phyloP scores from a whole-genome alignment of 1,284 basidiomycete genomes.

The Porodaedalea pini region DNA sequence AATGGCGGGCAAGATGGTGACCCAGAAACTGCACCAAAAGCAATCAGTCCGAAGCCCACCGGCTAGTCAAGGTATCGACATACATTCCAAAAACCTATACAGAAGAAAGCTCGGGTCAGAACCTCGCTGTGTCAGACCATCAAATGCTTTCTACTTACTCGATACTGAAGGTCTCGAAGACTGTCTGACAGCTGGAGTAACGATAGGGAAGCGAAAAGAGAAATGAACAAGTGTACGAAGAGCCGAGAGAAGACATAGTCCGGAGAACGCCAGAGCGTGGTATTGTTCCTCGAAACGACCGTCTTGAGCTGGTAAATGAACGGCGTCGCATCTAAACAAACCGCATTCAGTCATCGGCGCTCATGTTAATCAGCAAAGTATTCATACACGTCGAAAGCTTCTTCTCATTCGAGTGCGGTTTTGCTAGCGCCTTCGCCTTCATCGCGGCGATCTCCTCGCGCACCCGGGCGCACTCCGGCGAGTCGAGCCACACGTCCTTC shows the following conservation, averaged over 20 bases:
- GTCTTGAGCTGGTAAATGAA: slow-evolving; percentile 77
- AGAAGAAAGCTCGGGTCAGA: background rate
- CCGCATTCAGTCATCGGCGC: background rate
- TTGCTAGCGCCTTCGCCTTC: slow-evolving; percentile 31
- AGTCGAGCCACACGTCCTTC: slow-evolving; percentile 61
- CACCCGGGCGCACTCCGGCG: slow-evolving; percentile 36
- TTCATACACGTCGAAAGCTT: slow-evolving; percentile 32
- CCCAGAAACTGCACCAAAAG: slow-evolving; percentile 54
- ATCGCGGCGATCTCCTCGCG: slow-evolving; percentile 35
- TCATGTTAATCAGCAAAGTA: background rate
- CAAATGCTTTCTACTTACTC: slow-evolving; percentile 32
- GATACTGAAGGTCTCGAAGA: slow-evolving; percentile 75
- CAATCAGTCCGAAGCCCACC: background rate
- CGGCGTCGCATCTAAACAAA: slow-evolving; percentile 63
- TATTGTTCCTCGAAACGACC: slow-evolving; percentile 72
- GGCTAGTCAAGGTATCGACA: slow-evolving; percentile 27
- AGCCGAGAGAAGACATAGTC: slow-evolving; percentile 83
- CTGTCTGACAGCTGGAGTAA: slow-evolving; percentile 77
- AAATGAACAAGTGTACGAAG: slow-evolving; percentile 74
- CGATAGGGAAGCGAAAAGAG: slow-evolving; percentile 77
- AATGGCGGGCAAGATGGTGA: slow-evolving; percentile 68
- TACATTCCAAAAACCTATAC: slow-evolving; percentile 62
- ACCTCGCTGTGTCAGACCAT: background rate
- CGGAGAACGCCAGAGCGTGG: slow-evolving; percentile 78
- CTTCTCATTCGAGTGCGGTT: slow-evolving; percentile 22